Evolutionary conservation across 2,329 filamentous ascomycete species (phyloP).

Genomic region (Fonsecaea erecta): DNA sequence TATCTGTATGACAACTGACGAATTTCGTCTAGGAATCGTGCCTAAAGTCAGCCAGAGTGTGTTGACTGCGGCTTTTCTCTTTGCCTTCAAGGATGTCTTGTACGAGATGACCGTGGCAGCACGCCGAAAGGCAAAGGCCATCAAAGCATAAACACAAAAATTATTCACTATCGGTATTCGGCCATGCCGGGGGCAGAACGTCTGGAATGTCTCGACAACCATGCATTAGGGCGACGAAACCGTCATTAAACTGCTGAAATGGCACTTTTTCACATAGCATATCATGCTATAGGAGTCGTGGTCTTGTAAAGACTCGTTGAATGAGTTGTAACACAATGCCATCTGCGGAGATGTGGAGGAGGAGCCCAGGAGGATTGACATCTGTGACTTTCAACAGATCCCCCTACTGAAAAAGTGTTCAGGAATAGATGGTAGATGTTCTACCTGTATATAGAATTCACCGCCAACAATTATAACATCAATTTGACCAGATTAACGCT

Average conservation of each 20-base stretch:
- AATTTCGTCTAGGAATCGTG: constrained; percentile 71
- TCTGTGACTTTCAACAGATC: background rate
- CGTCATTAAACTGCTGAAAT: background rate
- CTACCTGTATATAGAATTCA: background rate
- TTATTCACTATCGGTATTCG: background rate
- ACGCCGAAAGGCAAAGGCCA: constrained; percentile 24
- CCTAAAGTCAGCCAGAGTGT: constrained; percentile 98
- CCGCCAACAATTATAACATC: background rate
- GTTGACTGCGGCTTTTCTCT: constrained; percentile 91
- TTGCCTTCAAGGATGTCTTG: constrained; percentile 96
- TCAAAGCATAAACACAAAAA: constrained; percentile 25
- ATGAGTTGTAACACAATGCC: background rate
- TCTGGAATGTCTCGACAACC: background rate
- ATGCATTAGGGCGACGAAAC: background rate
- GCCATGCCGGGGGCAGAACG: background rate
- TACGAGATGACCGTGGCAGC: constrained; percentile 62
- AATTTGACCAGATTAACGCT: background rate
- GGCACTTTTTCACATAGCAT: background rate
- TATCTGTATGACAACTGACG: constrained; percentile 10
- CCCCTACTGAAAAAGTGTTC: background rate
- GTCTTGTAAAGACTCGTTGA: background rate
- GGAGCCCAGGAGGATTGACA: background rate
- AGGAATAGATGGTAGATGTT: background rate
- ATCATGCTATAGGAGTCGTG: background rate
- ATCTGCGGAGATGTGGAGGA: background rate